phyloP scores from a whole-genome alignment of 2,329 filamentous ascomycete genomes.

The Penicillium sp. region DNA sequence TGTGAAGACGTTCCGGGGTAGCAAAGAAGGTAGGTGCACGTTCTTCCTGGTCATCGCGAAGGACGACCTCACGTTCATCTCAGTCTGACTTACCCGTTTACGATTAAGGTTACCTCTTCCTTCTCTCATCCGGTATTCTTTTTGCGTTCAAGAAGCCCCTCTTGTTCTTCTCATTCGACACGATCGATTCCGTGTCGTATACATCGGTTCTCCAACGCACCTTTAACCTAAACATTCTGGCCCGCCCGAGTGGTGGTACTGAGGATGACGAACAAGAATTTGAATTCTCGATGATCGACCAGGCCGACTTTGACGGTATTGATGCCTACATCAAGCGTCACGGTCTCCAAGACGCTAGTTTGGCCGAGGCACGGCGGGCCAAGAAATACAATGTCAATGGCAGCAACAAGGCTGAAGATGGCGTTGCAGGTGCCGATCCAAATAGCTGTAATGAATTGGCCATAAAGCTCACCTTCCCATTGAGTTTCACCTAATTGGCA shows the following conservation, averaged over 20 bases:
- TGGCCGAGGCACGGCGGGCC: conserved; percentile 61
- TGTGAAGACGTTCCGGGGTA: conserved; percentile 64
- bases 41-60: background rate
- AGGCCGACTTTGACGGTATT: conserved; percentile 63
- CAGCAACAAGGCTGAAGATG: conserved; percentile 33
- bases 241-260: conserved; percentile 35
- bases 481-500: too few species aligned
- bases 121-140: conserved; percentile 61
- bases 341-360: conserved; percentile 62
- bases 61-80: background rate
- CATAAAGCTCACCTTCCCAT: too few species aligned
- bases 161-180: conserved; percentile 61
- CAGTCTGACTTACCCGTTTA: background rate
- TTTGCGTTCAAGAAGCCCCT: conserved; percentile 69
- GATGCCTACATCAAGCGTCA: conserved; percentile 64
- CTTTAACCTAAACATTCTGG: conserved; percentile 63
- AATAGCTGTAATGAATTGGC: too few species aligned
- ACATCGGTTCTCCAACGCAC: conserved; percentile 66
- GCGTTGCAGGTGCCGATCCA: conserved; percentile 29
- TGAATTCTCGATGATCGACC: conserved; percentile 67
- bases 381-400: conserved; percentile 59
- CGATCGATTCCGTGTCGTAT: conserved; percentile 62
- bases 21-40: conserved; percentile 59
- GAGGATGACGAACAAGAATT: conserved; percentile 56
- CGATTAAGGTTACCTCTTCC: conserved; percentile 61